Base-by-base conservation (phyloP, 2,329 filamentous ascomycete genomes). In the Fusarium piperis region DNA sequence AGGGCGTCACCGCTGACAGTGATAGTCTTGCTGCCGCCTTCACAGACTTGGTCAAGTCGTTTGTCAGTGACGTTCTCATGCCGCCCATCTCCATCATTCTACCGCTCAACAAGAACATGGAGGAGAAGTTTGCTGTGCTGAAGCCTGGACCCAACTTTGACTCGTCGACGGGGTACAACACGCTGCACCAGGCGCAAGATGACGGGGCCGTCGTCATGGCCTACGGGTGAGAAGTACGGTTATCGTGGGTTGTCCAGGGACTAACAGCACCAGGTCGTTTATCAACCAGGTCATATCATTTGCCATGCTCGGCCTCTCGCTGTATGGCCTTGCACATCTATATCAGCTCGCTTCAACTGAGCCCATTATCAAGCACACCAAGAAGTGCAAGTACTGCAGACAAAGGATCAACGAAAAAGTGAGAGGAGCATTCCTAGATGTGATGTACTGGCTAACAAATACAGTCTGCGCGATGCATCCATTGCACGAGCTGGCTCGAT, bases 201-300 rank as follows among this genome's bases (percentile, higher is more conserved):
- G 92, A 94, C 71, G 92, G 92, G 2, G 92, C 92, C 2, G 87
- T 94, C 1, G 88, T 94, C 20, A 85, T 93, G 83, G 90, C 91
- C 1, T 94, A 92, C 70, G 92, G 92, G 86, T 91, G 76, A 56
- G 85, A 79, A 57, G 6, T 36, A 15, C 5, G 8, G 18, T 1
- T 3, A 5, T 1, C 0, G n/a, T 6, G 6, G 9, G 7, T 5
- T 16, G 10, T 7, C 18, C 7, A 3, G 10, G 2, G 30, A 10
- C 64, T 67, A 28, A 72, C 57, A 62, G 7, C 15, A 7, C 2
- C 65, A 90, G 88, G 18, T 80, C 84, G 1, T 93, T 93, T 68
- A 70, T 92, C 55, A 90, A 90, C 75, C 89, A 91, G 61, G 74
- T 91, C 3, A 83, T 93, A 60, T 89, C 91, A 61, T 94, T 94